phyloP scores from a whole-genome alignment of 2,329 filamentous ascomycete genomes.

The Coleophoma crateriformis region DNA sequence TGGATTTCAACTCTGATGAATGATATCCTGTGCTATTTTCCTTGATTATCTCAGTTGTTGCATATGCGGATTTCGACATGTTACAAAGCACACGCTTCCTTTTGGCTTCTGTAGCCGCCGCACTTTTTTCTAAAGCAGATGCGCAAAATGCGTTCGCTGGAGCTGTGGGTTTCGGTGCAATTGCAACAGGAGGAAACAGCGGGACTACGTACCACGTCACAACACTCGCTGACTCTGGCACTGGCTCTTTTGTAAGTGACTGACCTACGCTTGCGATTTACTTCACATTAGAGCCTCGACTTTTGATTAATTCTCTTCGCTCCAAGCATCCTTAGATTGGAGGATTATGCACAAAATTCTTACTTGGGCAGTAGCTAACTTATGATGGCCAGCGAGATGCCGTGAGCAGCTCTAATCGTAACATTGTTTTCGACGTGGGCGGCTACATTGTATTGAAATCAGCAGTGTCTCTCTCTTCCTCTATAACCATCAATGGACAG shows the following conservation, averaged over 20 bases:
- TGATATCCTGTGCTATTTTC: too few species aligned
- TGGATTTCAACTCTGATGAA: too few species aligned
- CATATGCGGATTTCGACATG: too few species aligned
- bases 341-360: too few species aligned
- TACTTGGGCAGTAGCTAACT: too few species aligned
- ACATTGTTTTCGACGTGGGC: constrained; percentile 37
- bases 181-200: constrained; percentile 36
- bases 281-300: too few species aligned
- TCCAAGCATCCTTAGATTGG: too few species aligned
- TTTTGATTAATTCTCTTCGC: too few species aligned
- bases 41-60: too few species aligned
- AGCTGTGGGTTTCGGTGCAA: constrained; percentile 39
- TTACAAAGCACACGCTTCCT: not conserved
- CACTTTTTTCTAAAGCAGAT: not conserved
- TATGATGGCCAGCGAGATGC: constrained; percentile 30
- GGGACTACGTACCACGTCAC: constrained; percentile 38
- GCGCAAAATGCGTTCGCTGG: constrained; percentile 33
- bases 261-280: too few species aligned
- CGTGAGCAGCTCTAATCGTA: constrained; percentile 35
- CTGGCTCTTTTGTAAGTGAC: constrained; percentile 30
- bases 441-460: constrained; percentile 38
- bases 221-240: constrained; percentile 37
- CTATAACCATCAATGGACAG: constrained; percentile 39
- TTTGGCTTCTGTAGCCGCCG: not conserved
- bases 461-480: constrained; percentile 34